Percentiles rank a stretch among this genome's conserved stretches.
Conservation (phyloP, 73 alveolate species). For the Paramecium octaurelia region DNA sequence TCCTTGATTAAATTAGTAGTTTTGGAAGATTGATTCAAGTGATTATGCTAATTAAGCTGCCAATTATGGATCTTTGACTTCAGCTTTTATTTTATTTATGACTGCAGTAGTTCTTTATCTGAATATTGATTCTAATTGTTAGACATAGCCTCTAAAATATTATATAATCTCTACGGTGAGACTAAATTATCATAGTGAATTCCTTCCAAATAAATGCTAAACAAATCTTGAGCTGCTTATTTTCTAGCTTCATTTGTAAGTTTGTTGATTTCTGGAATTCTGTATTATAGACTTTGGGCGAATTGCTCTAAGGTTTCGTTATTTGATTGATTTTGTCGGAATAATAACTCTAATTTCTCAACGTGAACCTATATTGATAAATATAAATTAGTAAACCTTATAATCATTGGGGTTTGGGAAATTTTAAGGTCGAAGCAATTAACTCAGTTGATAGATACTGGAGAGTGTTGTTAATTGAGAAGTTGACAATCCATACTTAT, state of each 20-base stretch:
- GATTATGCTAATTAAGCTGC: not conserved
- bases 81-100: not conserved
- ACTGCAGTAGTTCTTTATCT: not conserved
- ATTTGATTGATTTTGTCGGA: not conserved
- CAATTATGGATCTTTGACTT: not conserved
- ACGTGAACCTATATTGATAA: not conserved
- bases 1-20: not conserved
- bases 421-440: not conserved
- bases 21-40: not conserved
- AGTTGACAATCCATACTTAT: not conserved
- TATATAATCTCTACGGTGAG: not conserved
- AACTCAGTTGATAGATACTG: not conserved
- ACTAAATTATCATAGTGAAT: not conserved
- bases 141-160: not conserved
- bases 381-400: not conserved
- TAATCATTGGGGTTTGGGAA: not conserved
- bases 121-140: not conserved
- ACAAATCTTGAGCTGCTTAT: constrained; percentile 22
- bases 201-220: constrained; percentile 2
- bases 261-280: not conserved
- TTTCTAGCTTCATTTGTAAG: not conserved
- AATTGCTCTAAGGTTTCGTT: not conserved
- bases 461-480: not conserved
- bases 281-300: not conserved
- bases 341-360: not conserved